These are phyloP conservation scores for Neurospora sp. DNA, from an alignment of 495 filamentous ascomycete genomes.

Conservation along the genomic window DNA sequence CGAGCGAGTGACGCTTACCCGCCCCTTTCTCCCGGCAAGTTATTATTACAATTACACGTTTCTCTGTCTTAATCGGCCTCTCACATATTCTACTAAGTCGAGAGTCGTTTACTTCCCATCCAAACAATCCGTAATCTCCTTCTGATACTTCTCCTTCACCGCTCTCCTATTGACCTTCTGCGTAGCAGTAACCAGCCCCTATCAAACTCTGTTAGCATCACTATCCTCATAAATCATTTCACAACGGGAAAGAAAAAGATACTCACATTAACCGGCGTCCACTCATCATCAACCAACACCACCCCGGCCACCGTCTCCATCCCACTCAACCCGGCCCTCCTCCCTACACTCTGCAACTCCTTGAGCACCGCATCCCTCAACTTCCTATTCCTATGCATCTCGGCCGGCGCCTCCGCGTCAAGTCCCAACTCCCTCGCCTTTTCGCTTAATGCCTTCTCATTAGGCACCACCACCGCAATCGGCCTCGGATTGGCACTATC, in stretches of 20 bases:
- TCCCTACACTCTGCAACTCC: constrained; percentile 41
- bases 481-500: constrained; percentile 38
- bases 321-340: constrained; percentile 38
- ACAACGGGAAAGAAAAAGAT: neutral
- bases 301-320: constrained; percentile 53
- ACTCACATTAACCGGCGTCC: constrained; percentile 55
- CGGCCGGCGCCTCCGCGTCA: constrained; percentile 22
- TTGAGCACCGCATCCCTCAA: constrained; percentile 42
- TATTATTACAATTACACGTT: neutral
- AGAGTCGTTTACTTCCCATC: constrained; percentile 5
- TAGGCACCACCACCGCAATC: constrained; percentile 47
- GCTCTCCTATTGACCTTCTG: constrained; percentile 52
- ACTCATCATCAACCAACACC: constrained; percentile 54
- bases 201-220: constrained; percentile 16
- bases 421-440: constrained; percentile 43
- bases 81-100: neutral
- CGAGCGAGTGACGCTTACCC: too few relatives aligned
- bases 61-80: neutral
- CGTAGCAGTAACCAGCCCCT: constrained; percentile 52
- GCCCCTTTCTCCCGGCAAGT: neutral
- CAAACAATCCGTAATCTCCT: constrained; percentile 42
- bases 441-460: constrained; percentile 43
- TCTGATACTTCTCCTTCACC: constrained; percentile 43
- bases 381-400: constrained; percentile 34
- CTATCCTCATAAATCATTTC: neutral